phyloP scores from a whole-genome alignment of 2,329 filamentous ascomycete species.

The Alternaria panax region DNA sequence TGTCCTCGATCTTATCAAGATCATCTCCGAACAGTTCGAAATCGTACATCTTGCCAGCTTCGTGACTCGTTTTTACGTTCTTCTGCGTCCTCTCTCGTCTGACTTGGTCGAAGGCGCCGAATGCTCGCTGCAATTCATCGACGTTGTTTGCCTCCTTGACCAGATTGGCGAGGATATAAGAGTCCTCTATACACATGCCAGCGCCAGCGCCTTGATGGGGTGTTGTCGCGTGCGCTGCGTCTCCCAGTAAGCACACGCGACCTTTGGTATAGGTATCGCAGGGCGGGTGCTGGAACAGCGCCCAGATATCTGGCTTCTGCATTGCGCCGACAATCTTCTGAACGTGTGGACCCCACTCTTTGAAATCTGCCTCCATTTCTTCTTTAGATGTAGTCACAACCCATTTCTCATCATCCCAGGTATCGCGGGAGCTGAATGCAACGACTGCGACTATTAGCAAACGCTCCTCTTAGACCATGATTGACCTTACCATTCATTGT shows the following conservation, averaged over 20 bases:
- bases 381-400: conserved; percentile 44
- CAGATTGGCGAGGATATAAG: conserved; percentile 43
- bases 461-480: too few relatives aligned
- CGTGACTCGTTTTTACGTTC: conserved; percentile 38
- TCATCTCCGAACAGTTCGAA: conserved; percentile 51
- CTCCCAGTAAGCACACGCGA: conserved; percentile 60
- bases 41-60: conserved; percentile 51
- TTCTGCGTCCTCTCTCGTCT: conserved; percentile 39
- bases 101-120: conserved; percentile 40
- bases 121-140: conserved; percentile 45
- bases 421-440: conserved; percentile 44
- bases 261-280: conserved; percentile 56
- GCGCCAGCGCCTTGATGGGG: conserved; percentile 66
- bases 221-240: conserved; percentile 64
- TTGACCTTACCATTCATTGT: conserved; percentile 61
- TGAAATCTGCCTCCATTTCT: conserved; percentile 43
- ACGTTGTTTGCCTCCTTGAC: conserved; percentile 38
- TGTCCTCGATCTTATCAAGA: conserved; percentile 47
- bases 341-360: conserved; percentile 39
- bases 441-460: conserved; percentile 37
- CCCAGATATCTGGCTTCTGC: conserved; percentile 63
- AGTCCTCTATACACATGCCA: conserved; percentile 65
- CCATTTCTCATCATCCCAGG: conserved; percentile 46
- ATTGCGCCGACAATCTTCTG: conserved; percentile 49
- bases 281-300: conserved; percentile 62